These are phyloP conservation scores for Chimonanthus salicifolius DNA, from an alignment of 164 flowering plant genomes.

Conservation along the genomic window DNA sequence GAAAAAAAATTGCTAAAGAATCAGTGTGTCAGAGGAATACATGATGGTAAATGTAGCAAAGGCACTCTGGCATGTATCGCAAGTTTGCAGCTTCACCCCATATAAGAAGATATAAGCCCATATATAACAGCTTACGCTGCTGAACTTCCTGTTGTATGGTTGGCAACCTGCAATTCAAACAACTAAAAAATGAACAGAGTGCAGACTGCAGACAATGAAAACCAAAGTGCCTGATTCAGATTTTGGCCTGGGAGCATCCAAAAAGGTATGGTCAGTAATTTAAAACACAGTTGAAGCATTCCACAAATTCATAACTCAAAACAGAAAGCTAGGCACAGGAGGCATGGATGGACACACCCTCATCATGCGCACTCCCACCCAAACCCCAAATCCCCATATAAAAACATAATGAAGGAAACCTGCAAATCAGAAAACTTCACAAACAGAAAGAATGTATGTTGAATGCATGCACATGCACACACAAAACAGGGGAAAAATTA, in stretches of 20 bases:
- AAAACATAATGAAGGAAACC: no score
- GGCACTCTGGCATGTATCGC: slow-evolving; percentile 99
- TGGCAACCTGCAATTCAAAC: slow-evolving; percentile 64
- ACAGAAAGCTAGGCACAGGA: no score
- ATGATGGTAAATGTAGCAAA: slow-evolving; percentile 97
- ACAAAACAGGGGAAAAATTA: background rate
- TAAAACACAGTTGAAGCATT: no score
- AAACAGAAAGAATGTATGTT: no score
- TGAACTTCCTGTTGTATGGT: slow-evolving; percentile 98
- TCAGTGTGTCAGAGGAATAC: slow-evolving; percentile 34
- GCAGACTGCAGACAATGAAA: background rate
- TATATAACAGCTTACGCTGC: slow-evolving; percentile 84
- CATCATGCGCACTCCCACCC: no score
- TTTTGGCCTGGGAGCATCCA: background rate
- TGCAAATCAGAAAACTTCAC: no score
- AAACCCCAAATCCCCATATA: no score
- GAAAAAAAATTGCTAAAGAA: background rate
- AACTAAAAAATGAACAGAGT: background rate
- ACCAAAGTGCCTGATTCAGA: no score
- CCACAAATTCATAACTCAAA: no score
- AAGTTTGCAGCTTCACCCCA: slow-evolving; percentile 99
- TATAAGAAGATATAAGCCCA: slow-evolving; percentile 90
- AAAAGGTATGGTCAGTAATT: no score
- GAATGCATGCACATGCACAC: background rate
- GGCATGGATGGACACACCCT: no score